Base-by-base conservation (phyloP, 805 yeast species). In the Lipomyces anomalus region DNA sequence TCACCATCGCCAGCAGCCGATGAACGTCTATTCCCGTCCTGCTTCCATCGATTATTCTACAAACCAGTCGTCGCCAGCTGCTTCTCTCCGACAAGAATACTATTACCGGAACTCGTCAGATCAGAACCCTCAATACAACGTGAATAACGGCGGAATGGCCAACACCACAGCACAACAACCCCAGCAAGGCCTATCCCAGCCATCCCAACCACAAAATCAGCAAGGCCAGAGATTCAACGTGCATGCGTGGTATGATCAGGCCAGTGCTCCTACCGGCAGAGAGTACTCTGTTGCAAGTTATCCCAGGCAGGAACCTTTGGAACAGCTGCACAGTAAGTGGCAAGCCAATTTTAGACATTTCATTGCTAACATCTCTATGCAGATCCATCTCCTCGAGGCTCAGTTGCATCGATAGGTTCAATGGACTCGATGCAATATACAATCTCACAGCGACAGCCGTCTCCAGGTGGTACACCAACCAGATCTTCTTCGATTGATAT, bases 341-440 rank as follows among this genome's bases (percentile, higher is more conserved):
- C 32, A 13, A 13, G 13, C 32, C 32, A 16, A 28, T 28, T 16
- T 28, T 13, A 16, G 13, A 13, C 32, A 13, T 13, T 16, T 16
- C 13, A 28, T 13, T 28, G 16, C 32, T 13, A 13, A 28, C 32
- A 28, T 13, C 13, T 13, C 32, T 28, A 28, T 28, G 16, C 13
- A 28, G 32, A 20, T 13, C 34, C 46, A 11, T 42, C 46, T 18
- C 46, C 44, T 6, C 41, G 46, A 18, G 35, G 22, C 23, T 42
- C 46, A 7, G 26, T 40, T 17, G 24, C 46, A 4, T 42, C 46
- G 7, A n/a, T n/a, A n/a, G n/a, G n/a, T n/a, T n/a, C n/a, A n/a
- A 26, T 40, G 22, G 46, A 40, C 7, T 42, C 46, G 34, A 41
- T 42, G 47, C 44, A 42, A 22, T 34, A 40, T 26, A 40, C 44